These are phyloP conservation scores for Barbatosphaeria neglecta DNA, from an alignment of 495 filamentous ascomycete species.

Conservation along the genomic window DNA sequence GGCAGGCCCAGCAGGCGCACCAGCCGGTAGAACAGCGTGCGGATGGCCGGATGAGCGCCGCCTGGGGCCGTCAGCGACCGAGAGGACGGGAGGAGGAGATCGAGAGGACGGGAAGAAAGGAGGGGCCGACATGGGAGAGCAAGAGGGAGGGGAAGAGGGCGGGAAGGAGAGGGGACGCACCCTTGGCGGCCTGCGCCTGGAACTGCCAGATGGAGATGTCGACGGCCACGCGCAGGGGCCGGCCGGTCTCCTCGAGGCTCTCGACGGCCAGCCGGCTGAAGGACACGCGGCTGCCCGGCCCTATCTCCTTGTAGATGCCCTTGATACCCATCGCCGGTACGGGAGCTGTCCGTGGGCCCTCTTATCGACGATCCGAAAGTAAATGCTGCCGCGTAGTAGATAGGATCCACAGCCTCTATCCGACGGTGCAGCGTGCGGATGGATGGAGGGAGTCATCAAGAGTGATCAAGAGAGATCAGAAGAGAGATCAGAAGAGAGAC, in stretches of 20 bases:
- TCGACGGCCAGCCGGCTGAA: slow-evolving; percentile 72
- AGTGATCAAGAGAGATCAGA: too few species aligned
- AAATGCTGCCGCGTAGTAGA: too few species aligned
- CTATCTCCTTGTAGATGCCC: slow-evolving; percentile 79
- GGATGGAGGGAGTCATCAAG: too few species aligned
- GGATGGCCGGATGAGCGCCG: slow-evolving; percentile 79
- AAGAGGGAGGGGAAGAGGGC: not conserved
- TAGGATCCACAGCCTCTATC: too few species aligned
- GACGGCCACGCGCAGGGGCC: slow-evolving; percentile 78
- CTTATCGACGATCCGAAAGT: too few species aligned
- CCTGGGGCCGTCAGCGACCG: slow-evolving; percentile 35
- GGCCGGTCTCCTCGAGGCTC: slow-evolving; percentile 54
- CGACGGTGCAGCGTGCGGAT: too few species aligned
- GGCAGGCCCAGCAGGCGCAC: slow-evolving; percentile 67
- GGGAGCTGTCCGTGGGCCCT: not conserved
- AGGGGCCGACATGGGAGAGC: not conserved
- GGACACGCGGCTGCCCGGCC: slow-evolving; percentile 65
- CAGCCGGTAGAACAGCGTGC: slow-evolving; percentile 88
- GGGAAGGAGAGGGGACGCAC: slow-evolving; percentile 16
- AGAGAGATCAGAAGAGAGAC: too few species aligned
- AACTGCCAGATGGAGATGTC: slow-evolving; percentile 98
- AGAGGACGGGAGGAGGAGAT: too few species aligned
- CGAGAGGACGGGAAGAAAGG: too few species aligned
- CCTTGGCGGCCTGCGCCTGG: slow-evolving; percentile 74
- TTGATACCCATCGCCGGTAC: slow-evolving; percentile 45